These are phyloP conservation scores for Pichia nakasei DNA, from an alignment of 805 yeast genomes.

Conservation along the genomic window DNA sequence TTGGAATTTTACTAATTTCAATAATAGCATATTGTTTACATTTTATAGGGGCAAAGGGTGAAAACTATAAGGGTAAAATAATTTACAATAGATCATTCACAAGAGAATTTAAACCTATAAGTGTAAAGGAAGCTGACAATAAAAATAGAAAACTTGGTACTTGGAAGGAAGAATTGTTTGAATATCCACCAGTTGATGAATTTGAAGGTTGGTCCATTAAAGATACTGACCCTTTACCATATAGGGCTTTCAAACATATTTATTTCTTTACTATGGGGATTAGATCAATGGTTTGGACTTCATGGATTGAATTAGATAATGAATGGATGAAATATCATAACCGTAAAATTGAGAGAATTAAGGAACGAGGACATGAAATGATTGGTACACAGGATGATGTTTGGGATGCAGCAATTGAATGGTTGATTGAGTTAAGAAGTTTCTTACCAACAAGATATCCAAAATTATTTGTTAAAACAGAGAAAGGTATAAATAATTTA, in stretches of 20 bases:
- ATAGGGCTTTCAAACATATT: conserved; percentile 58
- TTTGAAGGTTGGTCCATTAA: conserved; percentile 41
- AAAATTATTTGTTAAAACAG: conserved; percentile 36
- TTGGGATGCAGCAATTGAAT: conserved; percentile 45
- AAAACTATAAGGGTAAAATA: background rate
- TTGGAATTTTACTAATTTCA: background rate
- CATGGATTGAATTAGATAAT: conserved; percentile 62
- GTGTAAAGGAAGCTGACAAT: conserved; percentile 32
- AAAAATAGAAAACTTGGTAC: conserved; percentile 38
- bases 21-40: background rate
- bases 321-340: conserved; percentile 52
- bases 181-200: conserved; percentile 41
- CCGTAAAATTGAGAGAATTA: conserved; percentile 41
- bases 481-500: conserved; percentile 40
- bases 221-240: conserved; percentile 48
- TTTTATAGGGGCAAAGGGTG: background rate
- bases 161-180: conserved; percentile 47
- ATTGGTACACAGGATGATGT: conserved; percentile 46
- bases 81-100: conserved; percentile 5
- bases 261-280: conserved; percentile 65
- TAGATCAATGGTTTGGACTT: conserved; percentile 48
- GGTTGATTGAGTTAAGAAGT: conserved; percentile 41
- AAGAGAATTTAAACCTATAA: conserved; percentile 22
- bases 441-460: conserved; percentile 56
- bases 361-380: conserved; percentile 36